phyloP scores from a whole-genome alignment of 1,139 yeast species.

The Kluyveromyces sp. region DNA sequence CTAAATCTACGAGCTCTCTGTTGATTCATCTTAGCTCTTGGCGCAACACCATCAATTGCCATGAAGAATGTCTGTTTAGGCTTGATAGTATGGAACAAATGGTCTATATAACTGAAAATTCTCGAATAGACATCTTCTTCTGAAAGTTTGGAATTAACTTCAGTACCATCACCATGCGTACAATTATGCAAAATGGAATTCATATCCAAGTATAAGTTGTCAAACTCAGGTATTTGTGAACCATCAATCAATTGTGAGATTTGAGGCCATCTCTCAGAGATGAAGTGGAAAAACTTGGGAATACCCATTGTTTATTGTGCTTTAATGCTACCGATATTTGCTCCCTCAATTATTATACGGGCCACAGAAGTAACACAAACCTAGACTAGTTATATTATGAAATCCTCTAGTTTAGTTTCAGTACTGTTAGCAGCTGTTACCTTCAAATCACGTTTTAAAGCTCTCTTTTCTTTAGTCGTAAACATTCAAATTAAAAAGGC shows the following conservation, averaged over 20 bases:
- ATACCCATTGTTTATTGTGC: conserved; percentile 50
- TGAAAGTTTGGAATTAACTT: conserved; percentile 52
- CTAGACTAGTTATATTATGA: too few species aligned
- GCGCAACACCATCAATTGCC: conserved; percentile 99
- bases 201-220: conserved; percentile 92
- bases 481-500: too few species aligned
- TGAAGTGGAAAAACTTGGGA: conserved; percentile 92
- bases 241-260: conserved; percentile 85
- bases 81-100: conserved; percentile 75
- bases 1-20: conserved; percentile 93
- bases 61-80: conserved; percentile 85
- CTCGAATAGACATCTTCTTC: conserved; percentile 91
- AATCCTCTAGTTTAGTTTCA: too few species aligned
- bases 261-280: conserved; percentile 98
- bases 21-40: conserved; percentile 98
- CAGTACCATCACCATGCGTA: conserved; percentile 72
- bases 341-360: too few species aligned
- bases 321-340: too few species aligned
- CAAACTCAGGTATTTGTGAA: conserved; percentile 84
- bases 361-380: too few species aligned
- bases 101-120: conserved; percentile 93
- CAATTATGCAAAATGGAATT: conserved; percentile 92
- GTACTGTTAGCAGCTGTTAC: too few species aligned
- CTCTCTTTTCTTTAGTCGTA: too few species aligned
- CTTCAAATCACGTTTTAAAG: too few species aligned